These are phyloP conservation scores for Pulveroboletus sp. DNA, from an alignment of 1,284 basidiomycete genomes.

Conservation along the genomic window DNA sequence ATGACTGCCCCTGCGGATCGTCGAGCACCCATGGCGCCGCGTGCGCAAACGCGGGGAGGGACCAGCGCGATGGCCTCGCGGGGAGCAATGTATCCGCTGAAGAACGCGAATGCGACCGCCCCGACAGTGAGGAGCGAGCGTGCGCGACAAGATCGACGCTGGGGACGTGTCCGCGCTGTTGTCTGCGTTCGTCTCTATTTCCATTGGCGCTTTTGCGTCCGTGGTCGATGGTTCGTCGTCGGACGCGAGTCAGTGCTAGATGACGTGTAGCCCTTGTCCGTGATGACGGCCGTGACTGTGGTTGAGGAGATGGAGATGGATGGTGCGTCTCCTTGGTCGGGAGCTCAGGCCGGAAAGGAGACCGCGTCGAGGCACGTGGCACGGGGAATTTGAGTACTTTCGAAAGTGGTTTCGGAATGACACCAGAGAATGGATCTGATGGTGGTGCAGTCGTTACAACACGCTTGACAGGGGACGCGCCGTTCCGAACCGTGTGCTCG, in stretches of 20 bases:
- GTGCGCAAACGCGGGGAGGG: conserved; percentile 15
- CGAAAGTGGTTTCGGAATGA: not conserved
- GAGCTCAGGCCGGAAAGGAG: conserved; percentile 24
- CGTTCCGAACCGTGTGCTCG: not conserved
- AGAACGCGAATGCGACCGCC: conserved; percentile 13
- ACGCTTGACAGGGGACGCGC: conserved; percentile 6
- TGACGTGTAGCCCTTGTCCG: conserved; percentile 9
- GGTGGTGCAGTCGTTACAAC: not conserved
- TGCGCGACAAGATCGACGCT: conserved; percentile 26
- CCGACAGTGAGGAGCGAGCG: conserved; percentile 22
- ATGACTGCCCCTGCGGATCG: no score
- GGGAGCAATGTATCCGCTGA: conserved; percentile 8
- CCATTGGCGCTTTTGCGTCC: not conserved
- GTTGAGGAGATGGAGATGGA: not conserved
- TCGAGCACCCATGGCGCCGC: conserved; percentile 7
- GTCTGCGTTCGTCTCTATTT: not conserved
- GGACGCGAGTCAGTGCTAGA: conserved; percentile 14
- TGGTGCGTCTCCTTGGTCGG: not conserved
- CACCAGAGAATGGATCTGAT: not conserved
- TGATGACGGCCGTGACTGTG: not conserved
- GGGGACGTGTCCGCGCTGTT: conserved; percentile 12
- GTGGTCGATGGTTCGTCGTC: conserved; percentile 19
- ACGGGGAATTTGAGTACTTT: conserved; percentile 14
- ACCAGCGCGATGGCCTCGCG: conserved; percentile 13
- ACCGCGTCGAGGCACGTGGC: conserved; percentile 25